Evolutionary conservation across 1,284 basidiomycete species (phyloP).

Genomic region (Porodaedalea pini): DNA sequence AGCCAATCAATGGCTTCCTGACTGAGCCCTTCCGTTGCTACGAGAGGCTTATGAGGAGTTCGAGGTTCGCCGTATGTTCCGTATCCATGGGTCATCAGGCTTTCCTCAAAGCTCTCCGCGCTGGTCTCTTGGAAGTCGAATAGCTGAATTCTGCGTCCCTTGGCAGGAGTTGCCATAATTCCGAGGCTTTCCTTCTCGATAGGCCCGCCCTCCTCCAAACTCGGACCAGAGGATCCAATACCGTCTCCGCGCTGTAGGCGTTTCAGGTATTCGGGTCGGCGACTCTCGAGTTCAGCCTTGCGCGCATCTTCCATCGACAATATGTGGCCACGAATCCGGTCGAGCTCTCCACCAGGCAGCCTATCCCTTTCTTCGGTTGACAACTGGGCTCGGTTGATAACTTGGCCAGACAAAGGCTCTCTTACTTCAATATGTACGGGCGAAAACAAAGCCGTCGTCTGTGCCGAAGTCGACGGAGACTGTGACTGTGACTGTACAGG

Average conservation of each 20-base stretch:
- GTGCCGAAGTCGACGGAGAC: not conserved
- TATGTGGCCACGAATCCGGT: constrained; percentile 51
- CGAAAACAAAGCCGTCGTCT: constrained; percentile 4
- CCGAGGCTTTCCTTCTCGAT: constrained; percentile 41
- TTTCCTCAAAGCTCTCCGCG: constrained; percentile 78
- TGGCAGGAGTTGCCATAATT: constrained; percentile 61
- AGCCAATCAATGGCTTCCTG: constrained; percentile 34
- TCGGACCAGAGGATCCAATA: constrained; percentile 31
- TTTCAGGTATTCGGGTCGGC: constrained; percentile 65
- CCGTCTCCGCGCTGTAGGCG: constrained; percentile 49
- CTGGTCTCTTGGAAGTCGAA: constrained; percentile 66
- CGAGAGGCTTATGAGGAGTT: constrained; percentile 25
- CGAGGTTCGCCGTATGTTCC: constrained; percentile 39
- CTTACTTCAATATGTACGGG: constrained; percentile 9
- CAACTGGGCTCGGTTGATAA: constrained; percentile 13
- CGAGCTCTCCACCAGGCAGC: constrained; percentile 49
- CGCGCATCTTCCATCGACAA: constrained; percentile 46
- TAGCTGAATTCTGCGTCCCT: constrained; percentile 64
- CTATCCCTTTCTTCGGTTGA: constrained; percentile 14
- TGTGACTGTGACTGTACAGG: not conserved
- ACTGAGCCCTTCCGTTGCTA: constrained; percentile 25
- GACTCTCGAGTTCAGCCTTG: constrained; percentile 51
- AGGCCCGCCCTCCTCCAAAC: constrained; percentile 34
- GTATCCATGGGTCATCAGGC: constrained; percentile 73
- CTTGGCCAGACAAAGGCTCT: not conserved